A percentile compares a stretch with the other conserved stretches of the same genome.
phyloP scores from a whole-genome alignment of 2,329 filamentous ascomycete species.

The Thelonectria blattea region DNA sequence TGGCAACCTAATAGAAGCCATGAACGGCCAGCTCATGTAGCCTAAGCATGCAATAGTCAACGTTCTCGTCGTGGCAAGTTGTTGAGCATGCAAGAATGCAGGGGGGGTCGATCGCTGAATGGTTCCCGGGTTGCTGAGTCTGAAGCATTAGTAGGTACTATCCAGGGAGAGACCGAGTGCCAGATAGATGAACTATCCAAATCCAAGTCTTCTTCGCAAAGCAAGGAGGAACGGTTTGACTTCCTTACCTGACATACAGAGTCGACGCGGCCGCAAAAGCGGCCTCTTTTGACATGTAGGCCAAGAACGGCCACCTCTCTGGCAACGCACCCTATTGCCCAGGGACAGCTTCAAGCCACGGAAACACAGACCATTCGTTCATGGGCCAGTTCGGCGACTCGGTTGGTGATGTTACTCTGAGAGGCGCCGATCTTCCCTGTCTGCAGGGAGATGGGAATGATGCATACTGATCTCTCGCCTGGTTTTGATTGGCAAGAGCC shows the following conservation, averaged over 20 bases:
- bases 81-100: neutral
- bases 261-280: neutral
- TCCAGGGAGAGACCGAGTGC: neutral
- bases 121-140: neutral
- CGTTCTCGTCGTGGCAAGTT: neutral
- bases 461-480: neutral
- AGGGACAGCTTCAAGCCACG: conserved; percentile 1
- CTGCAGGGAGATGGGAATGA: neutral
- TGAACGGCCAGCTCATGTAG: neutral
- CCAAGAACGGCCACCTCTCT: neutral
- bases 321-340: neutral
- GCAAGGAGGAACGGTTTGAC: neutral
- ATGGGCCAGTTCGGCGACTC: neutral
- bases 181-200: no score
- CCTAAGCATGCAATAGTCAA: neutral
- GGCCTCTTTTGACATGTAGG: neutral
- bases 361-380: neutral
- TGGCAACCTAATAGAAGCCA: conserved; percentile 6
- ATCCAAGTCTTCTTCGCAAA: neutral
- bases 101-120: neutral
- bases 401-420: conserved; percentile 9
- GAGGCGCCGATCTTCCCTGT: neutral
- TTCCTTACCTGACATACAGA: neutral
- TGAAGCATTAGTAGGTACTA: no score
- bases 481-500: neutral